Conservation (phyloP, 768 basidiomycete genomes). For the Russula foetens region DNA sequence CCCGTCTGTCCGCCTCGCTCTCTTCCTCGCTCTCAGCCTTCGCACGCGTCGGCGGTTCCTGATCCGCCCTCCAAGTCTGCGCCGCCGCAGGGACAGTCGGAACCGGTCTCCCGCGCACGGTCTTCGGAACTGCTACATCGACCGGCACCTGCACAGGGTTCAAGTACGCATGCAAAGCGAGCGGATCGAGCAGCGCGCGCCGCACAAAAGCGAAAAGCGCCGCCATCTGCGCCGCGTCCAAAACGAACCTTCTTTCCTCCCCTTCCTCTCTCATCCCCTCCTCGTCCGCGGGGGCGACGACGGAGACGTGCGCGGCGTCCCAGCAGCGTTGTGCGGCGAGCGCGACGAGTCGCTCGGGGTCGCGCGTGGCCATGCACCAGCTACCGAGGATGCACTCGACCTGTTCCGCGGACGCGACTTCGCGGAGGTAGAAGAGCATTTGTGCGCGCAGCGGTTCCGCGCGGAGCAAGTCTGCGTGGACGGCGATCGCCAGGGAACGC, state of each 20-base stretch:
- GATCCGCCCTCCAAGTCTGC: constrained; percentile 26
- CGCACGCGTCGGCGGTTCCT: constrained; percentile 25
- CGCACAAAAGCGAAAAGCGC: constrained; percentile 46
- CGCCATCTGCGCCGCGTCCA: constrained; percentile 28
- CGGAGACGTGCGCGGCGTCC: constrained; percentile 32
- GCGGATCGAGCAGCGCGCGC: constrained; percentile 52
- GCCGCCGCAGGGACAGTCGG: constrained; percentile 22
- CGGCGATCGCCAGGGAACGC: constrained; percentile 46
- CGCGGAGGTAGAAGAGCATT: constrained; percentile 42
- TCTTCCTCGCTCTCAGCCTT: constrained; percentile 60
- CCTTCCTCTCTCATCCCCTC: too few species aligned
- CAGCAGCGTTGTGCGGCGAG: constrained; percentile 45
- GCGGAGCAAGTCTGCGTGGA: constrained; percentile 60
- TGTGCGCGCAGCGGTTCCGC: constrained; percentile 41
- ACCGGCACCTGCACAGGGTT: constrained; percentile 53
- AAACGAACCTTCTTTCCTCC: constrained; percentile 24
- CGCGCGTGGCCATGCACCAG: constrained; percentile 67
- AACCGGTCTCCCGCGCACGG: constrained; percentile 27
- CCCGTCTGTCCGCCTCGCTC: constrained; percentile 57
- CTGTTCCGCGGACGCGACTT: constrained; percentile 41
- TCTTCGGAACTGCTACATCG: constrained; percentile 27
- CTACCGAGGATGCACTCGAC: constrained; percentile 55
- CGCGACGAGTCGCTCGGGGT: constrained; percentile 59
- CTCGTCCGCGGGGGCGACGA: background rate
- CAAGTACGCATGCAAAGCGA: constrained; percentile 45